These are phyloP conservation scores for Aspergillus chevalieri DNA, from an alignment of 2,329 filamentous ascomycete genomes.

Conservation along the genomic window DNA sequence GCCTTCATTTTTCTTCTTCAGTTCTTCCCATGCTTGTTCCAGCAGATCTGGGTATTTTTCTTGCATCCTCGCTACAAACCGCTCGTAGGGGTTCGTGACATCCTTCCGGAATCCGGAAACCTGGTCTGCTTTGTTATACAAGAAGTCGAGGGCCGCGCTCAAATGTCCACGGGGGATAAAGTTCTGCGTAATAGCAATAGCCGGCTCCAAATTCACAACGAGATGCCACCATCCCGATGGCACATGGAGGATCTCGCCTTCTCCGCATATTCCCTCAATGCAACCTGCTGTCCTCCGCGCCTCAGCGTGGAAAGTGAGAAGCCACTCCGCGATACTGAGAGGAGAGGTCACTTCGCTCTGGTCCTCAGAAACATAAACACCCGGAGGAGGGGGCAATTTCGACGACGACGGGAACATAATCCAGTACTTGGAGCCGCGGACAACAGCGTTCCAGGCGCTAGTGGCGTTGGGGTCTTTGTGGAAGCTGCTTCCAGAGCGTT, in stretches of 20 bases:
- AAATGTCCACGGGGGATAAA: conserved; percentile 77
- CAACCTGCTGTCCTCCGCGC: conserved; percentile 72
- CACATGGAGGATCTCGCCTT: conserved; percentile 85
- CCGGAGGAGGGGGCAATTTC: conserved; percentile 63
- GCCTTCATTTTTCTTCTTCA: conserved; percentile 56
- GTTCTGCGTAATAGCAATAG: conserved; percentile 90
- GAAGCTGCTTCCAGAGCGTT: conserved; percentile 84
- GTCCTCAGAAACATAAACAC: conserved; percentile 83
- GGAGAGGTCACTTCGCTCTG: conserved; percentile 90
- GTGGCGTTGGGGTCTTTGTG: conserved; percentile 73
- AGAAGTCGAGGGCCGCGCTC: conserved; percentile 68
- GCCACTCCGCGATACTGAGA: conserved; percentile 93
- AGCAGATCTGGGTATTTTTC: conserved; percentile 61
- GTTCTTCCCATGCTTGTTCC: conserved; percentile 56
- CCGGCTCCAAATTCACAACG: conserved; percentile 78
- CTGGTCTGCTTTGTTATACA: conserved; percentile 75
- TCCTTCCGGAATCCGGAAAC: conserved; percentile 76
- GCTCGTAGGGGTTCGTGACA: conserved; percentile 63
- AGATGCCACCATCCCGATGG: conserved; percentile 96
- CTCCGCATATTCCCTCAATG: conserved; percentile 73
- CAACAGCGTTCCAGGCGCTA: conserved; percentile 86
- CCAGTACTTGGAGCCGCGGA: conserved; percentile 92
- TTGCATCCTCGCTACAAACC: conserved; percentile 66
- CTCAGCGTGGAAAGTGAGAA: conserved; percentile 80
- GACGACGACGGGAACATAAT: conserved; percentile 85